Base-by-base conservation (phyloP, 345 rosid genomes). In the Passiflora organensis region DNA sequence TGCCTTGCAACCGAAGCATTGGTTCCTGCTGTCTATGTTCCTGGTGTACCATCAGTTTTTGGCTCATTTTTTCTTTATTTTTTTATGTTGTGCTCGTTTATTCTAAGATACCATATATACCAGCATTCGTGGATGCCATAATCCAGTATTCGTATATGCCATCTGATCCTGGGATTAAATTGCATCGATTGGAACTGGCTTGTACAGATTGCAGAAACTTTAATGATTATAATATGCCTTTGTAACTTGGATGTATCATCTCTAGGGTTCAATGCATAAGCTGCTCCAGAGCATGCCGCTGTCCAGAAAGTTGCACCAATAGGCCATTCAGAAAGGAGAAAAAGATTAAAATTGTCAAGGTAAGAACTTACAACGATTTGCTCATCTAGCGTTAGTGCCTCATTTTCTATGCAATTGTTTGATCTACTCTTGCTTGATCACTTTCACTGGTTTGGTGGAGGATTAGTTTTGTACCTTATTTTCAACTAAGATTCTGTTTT, bases 241-340 rank as follows among this genome's bases (percentile, higher is more conserved):
- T 32, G 36, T 50, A 49, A 42, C 67, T 36, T 58, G 38, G 43
- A 20, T 16, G 6, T 64, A 28, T 39, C 10, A 49, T 46, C 32
- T 56, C 24, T 23, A 87, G 98, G 80, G 85, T 82, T 63, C 98
- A 91, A 74, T 79, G 88, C 58, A 61, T 91, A 62, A 91, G 98
- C 74, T 91, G 98, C 77, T 88, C 98, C 38, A 82, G 77, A 77
- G 75, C 80, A 68, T 91, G 98, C 50, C 73, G 63, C 55, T 91
- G 98, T 70, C 67, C 90, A 13, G 96, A 84, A 63, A 74, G 73
- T 56, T 91, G 98, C 82, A 76, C 71, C 61, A 91, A 91, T 75
- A 86, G 96, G 75, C 98, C 96, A 54, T 90, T 90, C 71, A 86
- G 89, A 64, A 88, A 76, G 79, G 98, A 84, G 36, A 88, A 84